These are phyloP conservation scores for Trichoderma guizhouense DNA, from an alignment of 2,329 filamentous ascomycete genomes.

Conservation along the genomic window DNA sequence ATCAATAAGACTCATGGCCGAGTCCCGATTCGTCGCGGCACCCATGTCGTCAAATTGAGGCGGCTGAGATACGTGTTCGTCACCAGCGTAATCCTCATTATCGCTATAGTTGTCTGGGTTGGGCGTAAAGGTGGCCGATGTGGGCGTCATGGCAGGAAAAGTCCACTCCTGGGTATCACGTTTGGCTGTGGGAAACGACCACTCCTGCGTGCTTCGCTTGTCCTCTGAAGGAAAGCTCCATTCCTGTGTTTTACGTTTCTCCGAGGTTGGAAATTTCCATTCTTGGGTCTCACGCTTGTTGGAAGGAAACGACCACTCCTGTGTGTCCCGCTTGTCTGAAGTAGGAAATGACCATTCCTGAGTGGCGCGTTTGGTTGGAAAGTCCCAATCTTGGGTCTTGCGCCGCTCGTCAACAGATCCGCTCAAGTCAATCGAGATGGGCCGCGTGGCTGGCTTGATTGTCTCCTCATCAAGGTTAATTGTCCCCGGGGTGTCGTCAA, in stretches of 20 bases:
- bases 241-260: conserved; percentile 36
- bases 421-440: conserved; percentile 17
- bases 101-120: conserved; percentile 4
- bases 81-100: neutral
- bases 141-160: conserved; percentile 35
- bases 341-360: conserved; percentile 25
- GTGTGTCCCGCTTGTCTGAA: conserved; percentile 32
- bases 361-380: conserved; percentile 10
- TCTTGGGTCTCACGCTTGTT: conserved; percentile 13
- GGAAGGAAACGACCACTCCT: conserved; percentile 38
- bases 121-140: conserved; percentile 21
- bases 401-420: conserved; percentile 11
- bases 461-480: conserved; percentile 15
- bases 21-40: conserved; percentile 33
- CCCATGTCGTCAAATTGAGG: conserved; percentile 6
- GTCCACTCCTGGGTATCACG: conserved; percentile 15
- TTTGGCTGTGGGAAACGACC: conserved; percentile 9
- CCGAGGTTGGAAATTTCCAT: conserved; percentile 39
- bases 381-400: conserved; percentile 15
- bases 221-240: conserved; percentile 45
- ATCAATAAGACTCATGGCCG: conserved; percentile 18
- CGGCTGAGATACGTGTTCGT: neutral
- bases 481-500: conserved; percentile 27
- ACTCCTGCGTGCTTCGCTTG: conserved; percentile 10
- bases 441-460: conserved; percentile 14